Percentiles rank a stretch among this genome's conserved stretches.
Evolutionary conservation across 345 rosid species (phyloP).

Genomic region (Ceriops tagal): DNA sequence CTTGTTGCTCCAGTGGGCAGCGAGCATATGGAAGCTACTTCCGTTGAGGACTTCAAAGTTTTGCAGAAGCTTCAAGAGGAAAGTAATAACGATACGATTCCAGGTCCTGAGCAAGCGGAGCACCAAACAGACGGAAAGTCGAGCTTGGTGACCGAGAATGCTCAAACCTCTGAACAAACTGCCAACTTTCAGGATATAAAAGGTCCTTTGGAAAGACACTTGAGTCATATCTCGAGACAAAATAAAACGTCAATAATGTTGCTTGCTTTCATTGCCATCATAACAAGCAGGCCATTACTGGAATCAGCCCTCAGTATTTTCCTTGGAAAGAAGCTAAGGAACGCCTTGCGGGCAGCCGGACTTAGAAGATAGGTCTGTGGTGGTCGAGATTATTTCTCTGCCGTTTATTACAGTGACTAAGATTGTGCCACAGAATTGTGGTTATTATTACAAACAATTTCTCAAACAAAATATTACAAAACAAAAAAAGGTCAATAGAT

Average conservation of each 20-base stretch:
- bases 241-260: slow-evolving; percentile 46
- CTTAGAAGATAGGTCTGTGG: slow-evolving; percentile 16
- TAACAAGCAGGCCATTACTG: slow-evolving; percentile 59
- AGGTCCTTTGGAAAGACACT: slow-evolving; percentile 34
- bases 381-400: background rate
- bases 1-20: slow-evolving; percentile 56
- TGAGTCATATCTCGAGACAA: slow-evolving; percentile 37
- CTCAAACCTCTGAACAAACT: slow-evolving; percentile 22
- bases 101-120: slow-evolving; percentile 24
- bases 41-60: slow-evolving; percentile 11
- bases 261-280: slow-evolving; percentile 54
- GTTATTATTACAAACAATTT: too few relatives aligned
- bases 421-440: too few relatives aligned
- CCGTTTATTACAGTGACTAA: background rate
- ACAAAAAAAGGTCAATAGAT: too few relatives aligned
- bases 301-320: slow-evolving; percentile 42
- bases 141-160: background rate
- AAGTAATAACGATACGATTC: slow-evolving; percentile 6
- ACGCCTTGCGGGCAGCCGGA: slow-evolving; percentile 13
- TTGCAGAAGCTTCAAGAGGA: background rate
- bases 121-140: slow-evolving; percentile 21
- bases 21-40: slow-evolving; percentile 27
- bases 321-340: slow-evolving; percentile 45
- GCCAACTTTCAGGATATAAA: slow-evolving; percentile 18
- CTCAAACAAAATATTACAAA: too few relatives aligned